These are phyloP conservation scores for Boletus vinaceobasis DNA, from an alignment of 768 basidiomycete species.

Conservation along the genomic window DNA sequence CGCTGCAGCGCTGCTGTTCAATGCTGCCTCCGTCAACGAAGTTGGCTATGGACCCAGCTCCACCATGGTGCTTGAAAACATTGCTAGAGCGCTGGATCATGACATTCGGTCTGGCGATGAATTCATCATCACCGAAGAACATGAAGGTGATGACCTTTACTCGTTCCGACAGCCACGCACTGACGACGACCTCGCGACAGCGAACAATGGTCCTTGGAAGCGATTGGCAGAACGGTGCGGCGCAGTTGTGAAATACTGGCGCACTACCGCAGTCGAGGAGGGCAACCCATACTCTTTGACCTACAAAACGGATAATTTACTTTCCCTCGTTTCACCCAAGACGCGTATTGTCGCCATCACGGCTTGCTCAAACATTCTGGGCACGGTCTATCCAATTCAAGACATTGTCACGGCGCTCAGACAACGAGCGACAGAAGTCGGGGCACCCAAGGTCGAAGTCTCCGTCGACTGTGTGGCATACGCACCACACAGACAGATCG, in stretches of 20 bases:
- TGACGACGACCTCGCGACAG: conserved; percentile 32
- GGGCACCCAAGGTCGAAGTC: conserved; percentile 60
- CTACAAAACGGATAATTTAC: conserved; percentile 51
- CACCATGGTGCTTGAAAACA: conserved; percentile 66
- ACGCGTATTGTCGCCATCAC: conserved; percentile 74
- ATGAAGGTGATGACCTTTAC: conserved; percentile 55
- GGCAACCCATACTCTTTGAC: conserved; percentile 66
- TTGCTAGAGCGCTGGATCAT: conserved; percentile 57
- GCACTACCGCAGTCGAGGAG: conserved; percentile 41
- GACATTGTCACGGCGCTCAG: conserved; percentile 52
- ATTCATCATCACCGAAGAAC: conserved; percentile 75
- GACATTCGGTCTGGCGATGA: conserved; percentile 61
- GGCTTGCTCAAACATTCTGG: conserved; percentile 74
- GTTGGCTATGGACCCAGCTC: conserved; percentile 66
- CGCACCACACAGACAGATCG: conserved; percentile 67
- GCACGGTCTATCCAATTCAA: conserved; percentile 60
- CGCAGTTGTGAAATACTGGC: conserved; percentile 59
- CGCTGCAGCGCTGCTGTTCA: conserved; percentile 57
- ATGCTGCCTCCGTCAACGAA: conserved; percentile 59
- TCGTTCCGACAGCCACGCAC: neutral
- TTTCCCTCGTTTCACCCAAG: conserved; percentile 58
- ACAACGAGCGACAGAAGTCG: conserved; percentile 46
- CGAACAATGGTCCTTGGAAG: conserved; percentile 77
- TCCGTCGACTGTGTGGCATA: conserved; percentile 78
- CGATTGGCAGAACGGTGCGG: conserved; percentile 58